Evolutionary conservation across 1,284 basidiomycete genomes (phyloP), one percentile per base, ranked within the genome.

Genomic region (Ganoderma meredithae): DNA sequence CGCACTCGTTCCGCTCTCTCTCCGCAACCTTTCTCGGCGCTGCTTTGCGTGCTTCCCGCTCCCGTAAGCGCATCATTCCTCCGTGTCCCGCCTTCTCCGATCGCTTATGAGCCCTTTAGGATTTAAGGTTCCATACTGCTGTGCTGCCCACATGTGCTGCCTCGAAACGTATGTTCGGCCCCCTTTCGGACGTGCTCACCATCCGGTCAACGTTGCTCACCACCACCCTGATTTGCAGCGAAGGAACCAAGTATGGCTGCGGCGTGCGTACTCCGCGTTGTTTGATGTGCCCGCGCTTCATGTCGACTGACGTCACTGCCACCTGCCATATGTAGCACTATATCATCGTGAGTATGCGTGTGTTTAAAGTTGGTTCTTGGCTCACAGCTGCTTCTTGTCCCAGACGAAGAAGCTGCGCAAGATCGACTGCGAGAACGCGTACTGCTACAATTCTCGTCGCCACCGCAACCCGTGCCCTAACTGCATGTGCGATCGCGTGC

Each of bases 171-270:
- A 72, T 66, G 89, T 85, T 60, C 63, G 66, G 69, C 63, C 66
- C 68, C 75, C 64, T 62, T 67, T 69, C 66, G 66, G 73, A 60
- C 65, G 64, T 60, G 62, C 40, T 36, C 63, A 64, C 55, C 43
- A 41, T 27, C 64, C 6, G 19, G 13, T 64, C 49, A 41, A 60
- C 39, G 39, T 53, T 55, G 43, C 64, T 67, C 69, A 67, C 71
- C 71, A 59, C 66, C 66, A 68, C 59, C 71, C 75, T 70, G 75
- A 68, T 65, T 69, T 62, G 40, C 81, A 94, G 92, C 75, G 90
- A 92, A 85, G 92, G 92, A 69, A 89, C 86, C 71, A 88, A 89
- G 80, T 84, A 90, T 75, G 90, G 88, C 75, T 94, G 92, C 79
- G 92, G 92, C 76, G 86, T 83, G 88, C 84, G 84, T 72, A 55